A percentile compares a stretch with the other conserved stretches of the same genome.
phyloP scores from a whole-genome alignment of 2,329 filamentous ascomycete genomes.

The Chalara sp. region DNA sequence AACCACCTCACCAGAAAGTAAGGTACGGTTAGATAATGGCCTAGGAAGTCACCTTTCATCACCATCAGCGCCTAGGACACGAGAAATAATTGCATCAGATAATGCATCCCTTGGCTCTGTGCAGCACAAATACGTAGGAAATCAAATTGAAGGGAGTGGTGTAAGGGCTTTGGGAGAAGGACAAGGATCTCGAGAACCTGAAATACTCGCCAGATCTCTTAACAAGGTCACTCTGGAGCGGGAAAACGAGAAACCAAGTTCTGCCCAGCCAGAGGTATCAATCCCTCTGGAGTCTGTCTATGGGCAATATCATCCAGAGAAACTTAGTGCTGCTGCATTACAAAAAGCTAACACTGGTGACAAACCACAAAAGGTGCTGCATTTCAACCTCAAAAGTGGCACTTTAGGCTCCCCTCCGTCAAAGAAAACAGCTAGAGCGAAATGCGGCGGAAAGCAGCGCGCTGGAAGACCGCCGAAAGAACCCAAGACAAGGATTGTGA shows the following conservation, averaged over 20 bases:
- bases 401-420: constrained; percentile 57
- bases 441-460: constrained; percentile 7
- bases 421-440: constrained; percentile 33
- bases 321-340: background rate
- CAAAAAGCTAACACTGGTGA: no score
- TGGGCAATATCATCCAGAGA: background rate
- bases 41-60: background rate
- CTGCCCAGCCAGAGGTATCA: no score
- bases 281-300: no score
- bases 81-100: background rate
- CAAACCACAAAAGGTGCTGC: constrained; percentile 44
- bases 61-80: background rate
- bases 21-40: constrained; percentile 5
- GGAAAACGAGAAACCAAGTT: no score
- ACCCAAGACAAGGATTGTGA: constrained; percentile 38
- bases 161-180: no score
- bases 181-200: no score
- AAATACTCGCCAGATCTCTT: no score
- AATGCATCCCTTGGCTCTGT: no score
- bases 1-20: constrained; percentile 26
- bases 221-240: no score
- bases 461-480: constrained; percentile 29
- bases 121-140: no score
- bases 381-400: constrained; percentile 52
- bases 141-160: no score